Conservation (phyloP, 805 yeast species). For the Vanderwaltozyma tropicalis region DNA sequence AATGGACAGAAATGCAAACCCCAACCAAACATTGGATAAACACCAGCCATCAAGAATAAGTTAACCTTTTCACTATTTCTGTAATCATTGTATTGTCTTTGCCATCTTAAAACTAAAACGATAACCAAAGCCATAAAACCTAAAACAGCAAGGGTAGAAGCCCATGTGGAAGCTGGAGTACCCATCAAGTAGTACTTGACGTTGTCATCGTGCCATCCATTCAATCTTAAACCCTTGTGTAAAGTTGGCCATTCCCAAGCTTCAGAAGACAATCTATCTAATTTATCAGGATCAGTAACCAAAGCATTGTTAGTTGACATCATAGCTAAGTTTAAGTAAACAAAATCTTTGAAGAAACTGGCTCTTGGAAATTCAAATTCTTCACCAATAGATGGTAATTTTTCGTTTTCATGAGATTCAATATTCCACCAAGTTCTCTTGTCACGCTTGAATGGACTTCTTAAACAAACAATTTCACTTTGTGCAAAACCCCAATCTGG, state of each 20-base stretch:
- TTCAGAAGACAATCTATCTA: constrained; percentile 58
- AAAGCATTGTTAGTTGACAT: constrained; percentile 89
- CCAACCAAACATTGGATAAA: constrained; percentile 76
- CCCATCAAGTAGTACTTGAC: constrained; percentile 64
- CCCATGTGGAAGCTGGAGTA: constrained; percentile 71
- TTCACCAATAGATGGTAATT: constrained; percentile 44
- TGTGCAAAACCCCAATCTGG: constrained; percentile 85
- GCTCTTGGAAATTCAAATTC: constrained; percentile 50
- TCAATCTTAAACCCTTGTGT: constrained; percentile 64
- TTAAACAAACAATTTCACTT: constrained; percentile 63
- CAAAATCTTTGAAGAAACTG: constrained; percentile 64
- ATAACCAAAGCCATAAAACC: constrained; percentile 41
- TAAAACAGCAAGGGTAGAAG: constrained; percentile 53
- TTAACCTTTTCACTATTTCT: constrained; percentile 36
- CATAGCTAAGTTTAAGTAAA: constrained; percentile 73
- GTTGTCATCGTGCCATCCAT: constrained; percentile 61
- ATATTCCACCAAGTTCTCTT: constrained; percentile 87
- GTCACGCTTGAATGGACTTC: constrained; percentile 57
- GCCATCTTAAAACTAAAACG: constrained; percentile 60
- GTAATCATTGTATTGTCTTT: constrained; percentile 65
- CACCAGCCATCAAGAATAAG: constrained; percentile 56
- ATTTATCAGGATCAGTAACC: constrained; percentile 66
- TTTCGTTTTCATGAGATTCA: constrained; percentile 54
- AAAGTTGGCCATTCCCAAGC: constrained; percentile 90
- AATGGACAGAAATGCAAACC: constrained; percentile 69